These are phyloP conservation scores for Kodamaea neixiangensis DNA, from an alignment of 805 yeast species.

Conservation along the genomic window DNA sequence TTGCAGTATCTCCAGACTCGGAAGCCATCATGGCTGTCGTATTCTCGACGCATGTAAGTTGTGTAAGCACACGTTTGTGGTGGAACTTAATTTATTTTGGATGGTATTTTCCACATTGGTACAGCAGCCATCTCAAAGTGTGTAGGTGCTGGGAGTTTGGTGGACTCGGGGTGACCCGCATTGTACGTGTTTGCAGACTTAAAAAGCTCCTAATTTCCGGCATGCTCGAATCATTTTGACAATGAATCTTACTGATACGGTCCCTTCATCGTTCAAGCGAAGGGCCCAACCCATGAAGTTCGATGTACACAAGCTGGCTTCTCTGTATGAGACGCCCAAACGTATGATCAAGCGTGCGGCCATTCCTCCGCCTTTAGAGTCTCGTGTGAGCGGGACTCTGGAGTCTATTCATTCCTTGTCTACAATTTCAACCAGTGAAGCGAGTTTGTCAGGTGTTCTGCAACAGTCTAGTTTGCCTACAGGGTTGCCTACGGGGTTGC, in stretches of 20 bases:
- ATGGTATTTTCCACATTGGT: not conserved
- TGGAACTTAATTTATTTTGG: not conserved
- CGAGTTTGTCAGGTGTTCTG: too few relatives aligned
- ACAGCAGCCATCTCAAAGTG: not conserved
- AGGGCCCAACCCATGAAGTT: slow-evolving; percentile 4
- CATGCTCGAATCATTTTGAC: not conserved
- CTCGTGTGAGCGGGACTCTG: not conserved
- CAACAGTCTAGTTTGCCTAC: too few relatives aligned
- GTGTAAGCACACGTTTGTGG: not conserved
- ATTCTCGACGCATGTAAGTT: not conserved
- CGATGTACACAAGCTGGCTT: too few relatives aligned
- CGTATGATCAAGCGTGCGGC: slow-evolving; percentile 11
- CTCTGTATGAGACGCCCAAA: slow-evolving; percentile 5
- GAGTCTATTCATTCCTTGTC: not conserved
- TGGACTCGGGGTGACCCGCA: not conserved
- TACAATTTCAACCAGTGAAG: not conserved
- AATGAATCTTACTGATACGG: slow-evolving; percentile 3
- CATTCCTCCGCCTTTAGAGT: slow-evolving; percentile 11
- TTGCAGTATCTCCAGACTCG: not conserved
- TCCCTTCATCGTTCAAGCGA: slow-evolving; percentile 3
- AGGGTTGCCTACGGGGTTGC: too few relatives aligned
- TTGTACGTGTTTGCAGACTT: not conserved
- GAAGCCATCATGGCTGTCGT: not conserved
- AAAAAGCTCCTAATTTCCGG: not conserved
- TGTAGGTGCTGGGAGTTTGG: not conserved